A percentile compares a stretch with the other conserved stretches of the same genome.
These are phyloP conservation scores for Apiospora marii DNA, from an alignment of 2,329 filamentous ascomycete species.

Conservation along the genomic window DNA sequence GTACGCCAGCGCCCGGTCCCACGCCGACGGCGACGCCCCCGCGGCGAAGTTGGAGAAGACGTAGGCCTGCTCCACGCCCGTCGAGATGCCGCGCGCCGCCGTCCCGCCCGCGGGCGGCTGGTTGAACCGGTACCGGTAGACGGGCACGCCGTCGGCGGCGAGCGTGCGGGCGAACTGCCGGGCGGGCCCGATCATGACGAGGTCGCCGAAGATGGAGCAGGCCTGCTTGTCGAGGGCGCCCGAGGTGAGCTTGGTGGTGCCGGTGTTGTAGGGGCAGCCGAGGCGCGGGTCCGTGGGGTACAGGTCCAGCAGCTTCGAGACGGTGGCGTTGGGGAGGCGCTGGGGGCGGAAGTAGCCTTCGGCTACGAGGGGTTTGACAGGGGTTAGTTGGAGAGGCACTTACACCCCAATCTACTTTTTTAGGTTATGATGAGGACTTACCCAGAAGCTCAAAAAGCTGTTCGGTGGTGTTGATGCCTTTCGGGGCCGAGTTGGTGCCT, in stretches of 20 bases:
- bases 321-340: background rate
- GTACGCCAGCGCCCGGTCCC: constrained; percentile 44
- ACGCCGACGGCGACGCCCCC: constrained; percentile 45
- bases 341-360: background rate
- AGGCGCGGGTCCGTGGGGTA: constrained; percentile 27
- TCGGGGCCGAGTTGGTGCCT: constrained; percentile 41
- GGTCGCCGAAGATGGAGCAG: constrained; percentile 57
- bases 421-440: background rate
- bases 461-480: background rate
- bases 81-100: constrained; percentile 53
- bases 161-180: constrained; percentile 58
- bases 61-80: constrained; percentile 52
- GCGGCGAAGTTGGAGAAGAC: constrained; percentile 60
- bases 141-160: constrained; percentile 56
- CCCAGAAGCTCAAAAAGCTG: constrained; percentile 17
- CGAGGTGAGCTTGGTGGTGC: background rate
- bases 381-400: background rate
- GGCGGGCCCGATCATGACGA: constrained; percentile 61
- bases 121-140: constrained; percentile 63
- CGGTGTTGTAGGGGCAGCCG: constrained; percentile 26
- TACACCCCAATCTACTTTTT: background rate
- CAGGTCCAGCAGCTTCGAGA: background rate
- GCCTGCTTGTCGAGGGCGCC: constrained; percentile 25
- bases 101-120: constrained; percentile 52
- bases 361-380: constrained; percentile 40